Evolutionary conservation across 768 basidiomycete genomes (phyloP).

Genomic region (Russula emetica): DNA sequence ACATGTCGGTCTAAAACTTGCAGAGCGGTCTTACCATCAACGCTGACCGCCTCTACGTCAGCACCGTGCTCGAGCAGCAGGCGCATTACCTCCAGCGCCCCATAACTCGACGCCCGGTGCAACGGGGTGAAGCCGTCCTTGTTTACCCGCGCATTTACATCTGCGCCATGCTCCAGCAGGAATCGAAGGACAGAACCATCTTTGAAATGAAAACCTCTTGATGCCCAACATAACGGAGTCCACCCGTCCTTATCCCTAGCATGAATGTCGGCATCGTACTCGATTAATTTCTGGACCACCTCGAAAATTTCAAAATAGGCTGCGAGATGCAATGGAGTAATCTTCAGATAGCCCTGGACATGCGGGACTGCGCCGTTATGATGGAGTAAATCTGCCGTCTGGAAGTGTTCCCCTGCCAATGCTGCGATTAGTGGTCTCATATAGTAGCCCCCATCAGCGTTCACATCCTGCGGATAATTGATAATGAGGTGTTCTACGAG

Average conservation of each 20-base stretch:
- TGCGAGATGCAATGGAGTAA: not conserved
- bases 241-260: fast-evolving
- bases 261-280: not conserved
- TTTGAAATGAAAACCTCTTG: no score
- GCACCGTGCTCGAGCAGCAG: no score
- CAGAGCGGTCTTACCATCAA: no score
- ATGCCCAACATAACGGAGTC: not conserved
- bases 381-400: not conserved
- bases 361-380: not conserved
- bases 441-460: not conserved
- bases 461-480: not conserved
- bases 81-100: no score
- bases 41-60: no score
- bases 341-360: fast-evolving
- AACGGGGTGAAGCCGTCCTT: no score
- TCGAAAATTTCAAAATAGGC: not conserved
- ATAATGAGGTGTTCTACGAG: not conserved
- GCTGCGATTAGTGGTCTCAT: not conserved
- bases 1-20: no score
- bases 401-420: not conserved
- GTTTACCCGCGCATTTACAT: no score
- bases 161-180: no score
- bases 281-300: not conserved
- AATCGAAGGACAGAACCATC: no score
- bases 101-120: no score